Percentiles rank a stretch among this genome's conserved stretches.
Conservation (phyloP, 257 asterid genomes). For the Lycium barbarum region DNA sequence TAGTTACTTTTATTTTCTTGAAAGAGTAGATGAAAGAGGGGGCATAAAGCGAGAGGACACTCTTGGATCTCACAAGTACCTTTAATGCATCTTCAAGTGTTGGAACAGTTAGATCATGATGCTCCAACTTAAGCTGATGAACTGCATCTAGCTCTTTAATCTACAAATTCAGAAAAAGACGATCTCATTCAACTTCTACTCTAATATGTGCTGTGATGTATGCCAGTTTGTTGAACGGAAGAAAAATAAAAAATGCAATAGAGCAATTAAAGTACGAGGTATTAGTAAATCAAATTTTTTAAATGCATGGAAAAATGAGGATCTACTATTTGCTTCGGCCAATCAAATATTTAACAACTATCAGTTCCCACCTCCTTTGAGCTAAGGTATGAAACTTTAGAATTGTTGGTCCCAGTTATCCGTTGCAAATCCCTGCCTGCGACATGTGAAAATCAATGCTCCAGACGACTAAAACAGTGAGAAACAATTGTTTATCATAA, state of each 20-base stretch:
- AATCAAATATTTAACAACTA: background rate
- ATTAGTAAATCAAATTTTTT: background rate
- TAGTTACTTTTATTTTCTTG: background rate
- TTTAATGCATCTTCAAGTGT: slow-evolving; percentile 83
- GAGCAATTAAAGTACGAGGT: background rate
- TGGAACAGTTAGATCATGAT: slow-evolving; percentile 64
- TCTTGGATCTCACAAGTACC: slow-evolving; percentile 45
- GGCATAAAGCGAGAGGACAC: background rate
- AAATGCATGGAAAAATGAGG: background rate
- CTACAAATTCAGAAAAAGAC: slow-evolving; percentile 54
- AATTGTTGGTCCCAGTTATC: slow-evolving; percentile 72
- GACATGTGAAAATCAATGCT: slow-evolving; percentile 82
- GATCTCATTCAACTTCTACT: slow-evolving; percentile 37
- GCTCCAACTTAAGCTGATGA: slow-evolving; percentile 54
- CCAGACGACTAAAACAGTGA: slow-evolving; percentile 41
- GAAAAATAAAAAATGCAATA: slow-evolving; percentile 15
- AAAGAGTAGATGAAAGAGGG: background rate
- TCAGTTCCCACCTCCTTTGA: slow-evolving; percentile 70
- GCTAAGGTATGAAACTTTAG: slow-evolving; percentile 78
- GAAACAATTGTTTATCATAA: slow-evolving; percentile 30
- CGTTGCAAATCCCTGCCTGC: slow-evolving; percentile 98
- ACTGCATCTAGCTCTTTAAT: slow-evolving; percentile 65
- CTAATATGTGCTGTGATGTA: background rate
- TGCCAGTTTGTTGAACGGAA: background rate
- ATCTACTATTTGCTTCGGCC: background rate